phyloP scores from a whole-genome alignment of 106 monocot genomes.

The Posidonia australis region DNA sequence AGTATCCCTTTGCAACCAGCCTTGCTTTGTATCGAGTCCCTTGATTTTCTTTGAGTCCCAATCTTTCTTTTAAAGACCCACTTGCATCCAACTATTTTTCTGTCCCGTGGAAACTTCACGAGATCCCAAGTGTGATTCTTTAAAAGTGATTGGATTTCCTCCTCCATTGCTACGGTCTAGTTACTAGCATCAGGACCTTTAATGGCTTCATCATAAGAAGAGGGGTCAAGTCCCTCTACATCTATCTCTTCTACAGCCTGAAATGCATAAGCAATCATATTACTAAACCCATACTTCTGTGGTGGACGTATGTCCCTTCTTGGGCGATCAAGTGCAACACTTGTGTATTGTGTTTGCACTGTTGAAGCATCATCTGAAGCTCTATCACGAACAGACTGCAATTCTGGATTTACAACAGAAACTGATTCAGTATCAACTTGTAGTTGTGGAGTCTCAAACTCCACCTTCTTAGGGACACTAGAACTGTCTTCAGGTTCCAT shows the following conservation, averaged over 20 bases:
- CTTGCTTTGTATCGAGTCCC: neutral
- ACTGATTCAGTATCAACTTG: neutral
- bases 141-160: neutral
- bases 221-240: neutral
- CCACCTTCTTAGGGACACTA: neutral
- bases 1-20: constrained; percentile 1
- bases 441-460: neutral
- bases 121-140: constrained; percentile 3
- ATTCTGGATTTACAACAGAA: neutral
- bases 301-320: neutral
- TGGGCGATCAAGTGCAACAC: neutral
- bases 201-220: neutral
- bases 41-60: neutral
- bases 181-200: neutral
- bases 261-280: neutral
- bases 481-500: neutral
- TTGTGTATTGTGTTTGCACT: neutral
- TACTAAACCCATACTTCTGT: neutral
- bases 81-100: constrained; percentile 1
- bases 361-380: neutral
- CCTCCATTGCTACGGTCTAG: neutral
- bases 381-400: neutral
- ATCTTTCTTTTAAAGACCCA: constrained; percentile 2
- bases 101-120: neutral
- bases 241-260: neutral